Conservation (phyloP, 164 flowering plant genomes). For the Sextonia rubra region DNA sequence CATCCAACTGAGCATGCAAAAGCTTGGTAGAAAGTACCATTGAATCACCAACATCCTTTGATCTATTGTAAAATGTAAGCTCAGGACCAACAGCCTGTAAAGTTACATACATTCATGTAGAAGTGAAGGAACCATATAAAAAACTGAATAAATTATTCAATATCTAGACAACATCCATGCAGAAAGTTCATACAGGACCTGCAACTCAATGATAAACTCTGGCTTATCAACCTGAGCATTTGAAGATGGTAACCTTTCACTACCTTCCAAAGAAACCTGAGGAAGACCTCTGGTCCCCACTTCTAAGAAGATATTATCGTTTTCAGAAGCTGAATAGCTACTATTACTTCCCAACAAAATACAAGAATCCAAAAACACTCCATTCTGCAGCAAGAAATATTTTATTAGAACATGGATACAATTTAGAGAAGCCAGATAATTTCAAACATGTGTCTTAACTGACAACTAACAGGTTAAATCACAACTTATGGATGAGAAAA, state of each 20-base stretch:
- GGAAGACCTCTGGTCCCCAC: slow-evolving; percentile 28
- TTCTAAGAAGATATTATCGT: slow-evolving; percentile 62
- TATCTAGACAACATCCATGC: background rate
- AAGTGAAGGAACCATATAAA: background rate
- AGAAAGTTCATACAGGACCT: slow-evolving; percentile 39
- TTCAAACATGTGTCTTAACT: background rate
- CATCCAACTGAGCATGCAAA: slow-evolving; percentile 89
- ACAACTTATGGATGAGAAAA: background rate
- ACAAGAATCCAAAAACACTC: slow-evolving; percentile 76
- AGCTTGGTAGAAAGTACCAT: slow-evolving; percentile 64
- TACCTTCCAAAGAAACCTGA: slow-evolving; percentile 20
- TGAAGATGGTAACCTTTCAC: slow-evolving; percentile 20
- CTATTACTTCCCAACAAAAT: slow-evolving; percentile 71
- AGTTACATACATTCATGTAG: background rate
- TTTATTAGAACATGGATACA: slow-evolving; percentile 3
- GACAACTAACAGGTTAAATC: background rate
- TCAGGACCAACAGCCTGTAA: slow-evolving; percentile 92
- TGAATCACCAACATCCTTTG: slow-evolving; percentile 62
- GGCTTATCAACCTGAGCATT: slow-evolving; percentile 30
- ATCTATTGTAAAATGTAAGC: slow-evolving; percentile 80
- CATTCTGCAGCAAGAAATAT: slow-evolving; percentile 50
- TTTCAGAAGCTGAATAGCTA: slow-evolving; percentile 67
- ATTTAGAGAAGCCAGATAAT: background rate
- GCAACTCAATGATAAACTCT: slow-evolving; percentile 66
- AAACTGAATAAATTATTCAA: background rate